Base-by-base conservation (phyloP, 441 rosid species). In the Euphorbia celastroides region DNA sequence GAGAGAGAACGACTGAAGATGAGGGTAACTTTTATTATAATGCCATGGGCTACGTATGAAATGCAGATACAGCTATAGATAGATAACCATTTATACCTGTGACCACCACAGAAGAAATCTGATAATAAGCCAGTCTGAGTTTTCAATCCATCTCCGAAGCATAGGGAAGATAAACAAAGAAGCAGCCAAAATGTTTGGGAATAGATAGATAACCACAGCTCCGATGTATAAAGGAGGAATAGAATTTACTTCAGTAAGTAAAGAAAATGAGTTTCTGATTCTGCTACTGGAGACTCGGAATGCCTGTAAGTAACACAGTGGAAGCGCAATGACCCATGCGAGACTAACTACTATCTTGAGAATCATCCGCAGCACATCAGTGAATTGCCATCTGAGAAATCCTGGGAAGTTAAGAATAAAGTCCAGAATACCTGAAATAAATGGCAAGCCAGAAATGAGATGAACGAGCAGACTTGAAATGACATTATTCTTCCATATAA, bases 91-190 rank as follows among this genome's bases (percentile, higher is more conserved):
- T 67, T 62, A 51, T 84, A 92, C 98, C 97, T 95, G 97, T 60
- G 99, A 90, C 99, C 98, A 95, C 99, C 99, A 90, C 75, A 95
- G 72, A 36, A 95, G 98, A 66, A 95, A 66, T 78, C 98, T 78
- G 70, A 95, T 69, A 60, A 92, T 78, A 75, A 82, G 88, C 98
- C 98, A 92, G 77, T 92, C 96, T 63, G 98, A 95, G 82, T 86
- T 92, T 79, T 92, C 99, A 69, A 92, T 92, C 94, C 96, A 95
- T 64, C 97, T 90, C 27, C 97, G 86, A 59, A 95, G 86, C 98
- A 95, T 92, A 57, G 97, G 98, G 63, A 95, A 92, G 76, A 92
- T 78, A 75, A 92, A 95, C 82, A 92, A 85, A 64, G 67, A 74
- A 67, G 96, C 93, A 44, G 91, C 78, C 69, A 95, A 79, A 58